phyloP scores from a whole-genome alignment of 148 eudicot species.

The Mesembryanthemum crystallinum region DNA sequence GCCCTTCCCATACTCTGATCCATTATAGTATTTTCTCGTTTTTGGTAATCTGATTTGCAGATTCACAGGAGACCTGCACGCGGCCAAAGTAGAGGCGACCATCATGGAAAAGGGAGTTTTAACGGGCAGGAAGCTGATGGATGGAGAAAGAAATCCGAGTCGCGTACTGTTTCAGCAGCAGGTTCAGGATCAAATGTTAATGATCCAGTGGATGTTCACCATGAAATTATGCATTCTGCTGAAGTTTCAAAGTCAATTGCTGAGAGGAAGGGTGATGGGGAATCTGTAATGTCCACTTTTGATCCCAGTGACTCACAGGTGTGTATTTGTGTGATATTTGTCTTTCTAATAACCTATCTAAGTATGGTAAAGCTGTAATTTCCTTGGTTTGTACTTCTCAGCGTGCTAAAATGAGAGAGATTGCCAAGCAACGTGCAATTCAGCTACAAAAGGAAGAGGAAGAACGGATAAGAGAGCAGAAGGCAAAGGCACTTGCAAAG shows the following conservation, averaged over 20 bases:
- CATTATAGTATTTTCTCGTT: background rate
- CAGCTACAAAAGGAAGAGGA: constrained; percentile 91
- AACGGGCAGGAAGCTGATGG: constrained; percentile 55
- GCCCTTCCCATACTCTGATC: constrained; percentile 14
- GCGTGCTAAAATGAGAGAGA: constrained; percentile 82
- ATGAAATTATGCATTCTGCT: constrained; percentile 29
- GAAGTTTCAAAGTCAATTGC: constrained; percentile 30
- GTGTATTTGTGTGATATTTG: background rate
- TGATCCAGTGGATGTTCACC: constrained; percentile 28
- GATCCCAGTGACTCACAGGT: constrained; percentile 63
- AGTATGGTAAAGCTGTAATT: constrained; percentile 7
- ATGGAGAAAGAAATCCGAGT: constrained; percentile 53
- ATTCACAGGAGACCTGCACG: constrained; percentile 52
- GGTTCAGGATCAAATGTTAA: constrained; percentile 34
- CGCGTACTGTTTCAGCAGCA: constrained; percentile 23
- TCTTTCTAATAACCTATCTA: background rate
- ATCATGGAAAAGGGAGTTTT: constrained; percentile 48
- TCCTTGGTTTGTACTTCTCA: constrained; percentile 32
- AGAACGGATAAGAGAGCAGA: constrained; percentile 80
- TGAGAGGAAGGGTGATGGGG: constrained; percentile 41
- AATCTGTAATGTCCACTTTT: constrained; percentile 27
- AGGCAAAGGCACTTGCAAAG: constrained; percentile 91
- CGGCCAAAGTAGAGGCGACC: constrained; percentile 48
- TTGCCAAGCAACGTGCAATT: constrained; percentile 76
- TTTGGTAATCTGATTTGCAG: constrained; percentile 26